Evolutionary conservation across 192 early-diverging fungal species (phyloP).

Genomic region (Podila epicladia): DNA sequence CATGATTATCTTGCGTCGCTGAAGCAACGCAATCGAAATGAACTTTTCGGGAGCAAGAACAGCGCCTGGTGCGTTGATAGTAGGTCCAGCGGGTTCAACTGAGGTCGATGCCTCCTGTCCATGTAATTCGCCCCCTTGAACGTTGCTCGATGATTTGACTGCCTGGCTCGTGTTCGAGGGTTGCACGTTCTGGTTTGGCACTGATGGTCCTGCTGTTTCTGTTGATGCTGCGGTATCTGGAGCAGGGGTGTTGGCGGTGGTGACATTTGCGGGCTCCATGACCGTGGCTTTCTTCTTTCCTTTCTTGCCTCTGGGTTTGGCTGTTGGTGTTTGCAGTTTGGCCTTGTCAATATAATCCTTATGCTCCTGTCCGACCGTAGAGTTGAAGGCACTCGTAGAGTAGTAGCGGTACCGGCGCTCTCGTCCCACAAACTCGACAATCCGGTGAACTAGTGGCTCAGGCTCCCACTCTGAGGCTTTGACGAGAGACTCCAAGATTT

Average conservation of each 20-base stretch:
- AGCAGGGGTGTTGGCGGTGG: too few species aligned
- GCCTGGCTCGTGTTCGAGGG: background rate
- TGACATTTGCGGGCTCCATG: background rate
- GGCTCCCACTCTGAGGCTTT: conserved; percentile 47
- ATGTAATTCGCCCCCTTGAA: background rate
- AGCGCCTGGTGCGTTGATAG: background rate
- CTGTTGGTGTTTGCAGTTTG: background rate
- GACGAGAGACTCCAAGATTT: conserved; percentile 55
- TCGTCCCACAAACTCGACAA: conserved; percentile 70
- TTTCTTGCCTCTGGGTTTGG: background rate
- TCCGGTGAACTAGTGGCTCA: conserved; percentile 48
- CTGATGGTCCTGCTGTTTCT: background rate
- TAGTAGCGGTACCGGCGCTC: conserved; percentile 74
- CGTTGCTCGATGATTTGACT: background rate
- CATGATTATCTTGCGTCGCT: conserved; percentile 39
- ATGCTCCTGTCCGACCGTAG: conserved; percentile 27
- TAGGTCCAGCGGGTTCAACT: background rate
- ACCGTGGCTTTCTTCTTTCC: background rate
- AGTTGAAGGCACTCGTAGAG: conserved; percentile 46
- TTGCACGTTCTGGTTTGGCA: too few species aligned
- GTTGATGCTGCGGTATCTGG: background rate
- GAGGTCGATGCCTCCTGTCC: background rate
- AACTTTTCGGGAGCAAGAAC: conserved; percentile 12
- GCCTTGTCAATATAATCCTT: conserved; percentile 29
- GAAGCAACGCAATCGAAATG: conserved; percentile 27